Evolutionary conservation across 192 early-diverging fungal genomes (phyloP).

Genomic region (Pilaira anomala): DNA sequence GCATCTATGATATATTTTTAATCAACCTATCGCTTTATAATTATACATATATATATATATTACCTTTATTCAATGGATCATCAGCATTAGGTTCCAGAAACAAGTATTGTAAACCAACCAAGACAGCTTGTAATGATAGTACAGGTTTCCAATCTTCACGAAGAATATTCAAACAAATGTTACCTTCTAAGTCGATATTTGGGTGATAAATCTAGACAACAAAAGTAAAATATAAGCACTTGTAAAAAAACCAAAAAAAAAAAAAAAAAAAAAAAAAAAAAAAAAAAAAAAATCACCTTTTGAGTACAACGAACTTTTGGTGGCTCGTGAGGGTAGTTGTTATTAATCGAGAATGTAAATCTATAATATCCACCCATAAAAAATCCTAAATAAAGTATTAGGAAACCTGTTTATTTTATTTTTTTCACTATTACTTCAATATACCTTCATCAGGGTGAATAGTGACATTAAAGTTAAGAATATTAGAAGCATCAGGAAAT

Average conservation of each 20-base stretch:
- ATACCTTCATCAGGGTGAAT: conserved; percentile 87
- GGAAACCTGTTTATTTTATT: too few species aligned
- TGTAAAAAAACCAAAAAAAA: too few species aligned
- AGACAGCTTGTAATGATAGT: conserved; percentile 84
- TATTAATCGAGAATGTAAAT: conserved; percentile 80
- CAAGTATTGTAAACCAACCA: conserved; percentile 90
- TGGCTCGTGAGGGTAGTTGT: conserved; percentile 92
- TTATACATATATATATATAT: background rate
- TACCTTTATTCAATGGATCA: conserved; percentile 95
- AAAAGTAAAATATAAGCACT: background rate
- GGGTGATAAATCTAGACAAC: conserved; percentile 85
- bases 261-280: too few species aligned
- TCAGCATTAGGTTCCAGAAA: conserved; percentile 94
- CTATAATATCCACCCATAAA: conserved; percentile 81
- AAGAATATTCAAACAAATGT: conserved; percentile 95
- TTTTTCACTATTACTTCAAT: background rate
- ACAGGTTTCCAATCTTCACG: conserved; percentile 99
- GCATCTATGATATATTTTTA: conserved; percentile 54
- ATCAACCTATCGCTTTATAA: background rate
- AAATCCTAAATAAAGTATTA: conserved; percentile 53
- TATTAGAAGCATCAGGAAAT: conserved; percentile 74
- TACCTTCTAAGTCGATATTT: conserved; percentile 95
- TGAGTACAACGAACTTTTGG: conserved; percentile 89
- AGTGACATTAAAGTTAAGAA: conserved; percentile 77
- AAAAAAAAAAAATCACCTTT: conserved; percentile 59